Evolutionary conservation across 2,329 filamentous ascomycete species (phyloP).

Genomic region (Cladosporium sp.): DNA sequence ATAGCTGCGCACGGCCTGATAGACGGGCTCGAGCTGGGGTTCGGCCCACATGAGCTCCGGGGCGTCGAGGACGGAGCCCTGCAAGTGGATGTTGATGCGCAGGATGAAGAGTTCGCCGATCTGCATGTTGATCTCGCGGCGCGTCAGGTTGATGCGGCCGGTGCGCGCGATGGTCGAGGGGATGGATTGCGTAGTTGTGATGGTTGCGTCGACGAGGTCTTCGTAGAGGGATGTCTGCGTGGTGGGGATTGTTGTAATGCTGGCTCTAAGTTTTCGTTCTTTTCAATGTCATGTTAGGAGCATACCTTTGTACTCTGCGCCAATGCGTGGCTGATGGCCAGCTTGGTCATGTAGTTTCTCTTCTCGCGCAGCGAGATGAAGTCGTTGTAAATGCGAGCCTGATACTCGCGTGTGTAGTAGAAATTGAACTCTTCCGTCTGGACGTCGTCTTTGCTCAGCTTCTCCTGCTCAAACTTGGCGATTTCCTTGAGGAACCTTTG

Average conservation of each 20-base stretch:
- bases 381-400: slow-evolving; percentile 98
- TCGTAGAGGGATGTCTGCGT: slow-evolving; percentile 94
- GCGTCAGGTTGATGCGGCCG: slow-evolving; percentile 83
- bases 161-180: slow-evolving; percentile 89
- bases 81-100: slow-evolving; percentile 95
- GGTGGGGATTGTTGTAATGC: slow-evolving; percentile 6
- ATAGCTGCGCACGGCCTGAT: slow-evolving; percentile 91
- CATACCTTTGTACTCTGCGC: slow-evolving; percentile 88
- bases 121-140: slow-evolving; percentile 97
- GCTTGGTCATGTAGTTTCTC: slow-evolving; percentile 95
- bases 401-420: slow-evolving; percentile 97
- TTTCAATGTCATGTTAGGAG: too few relatives aligned
- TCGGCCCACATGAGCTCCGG: slow-evolving; percentile 99
- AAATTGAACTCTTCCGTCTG: slow-evolving; percentile 99
- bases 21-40: slow-evolving; percentile 92
- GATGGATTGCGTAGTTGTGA: slow-evolving; percentile 88
- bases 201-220: slow-evolving; percentile 88
- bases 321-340: slow-evolving; percentile 92
- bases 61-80: slow-evolving; percentile 92
- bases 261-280: not conserved
- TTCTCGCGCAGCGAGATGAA: slow-evolving; percentile 95
- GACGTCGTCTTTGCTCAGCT: slow-evolving; percentile 80
- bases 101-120: slow-evolving; percentile 98
- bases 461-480: slow-evolving; percentile 88
- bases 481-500: slow-evolving; percentile 90